These are phyloP conservation scores for Canna indica DNA, from an alignment of 176 grass and related monocot genomes.

Conservation along the genomic window DNA sequence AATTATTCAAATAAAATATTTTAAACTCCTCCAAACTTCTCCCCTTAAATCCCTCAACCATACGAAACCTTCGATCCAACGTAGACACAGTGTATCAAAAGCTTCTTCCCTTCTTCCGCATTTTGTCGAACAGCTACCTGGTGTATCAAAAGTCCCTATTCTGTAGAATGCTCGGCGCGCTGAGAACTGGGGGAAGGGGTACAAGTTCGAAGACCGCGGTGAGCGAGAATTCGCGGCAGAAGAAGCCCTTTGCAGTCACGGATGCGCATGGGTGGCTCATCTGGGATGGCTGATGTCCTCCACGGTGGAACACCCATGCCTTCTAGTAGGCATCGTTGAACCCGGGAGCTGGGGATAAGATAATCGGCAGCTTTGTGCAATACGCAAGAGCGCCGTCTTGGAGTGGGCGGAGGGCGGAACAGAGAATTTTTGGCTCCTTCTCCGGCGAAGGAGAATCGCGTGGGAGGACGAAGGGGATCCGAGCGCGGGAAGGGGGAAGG, in stretches of 20 bases:
- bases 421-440: not conserved
- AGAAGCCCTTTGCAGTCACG: no score
- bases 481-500: not conserved
- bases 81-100: no score
- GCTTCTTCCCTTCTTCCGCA: not conserved
- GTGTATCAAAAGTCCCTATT: not conserved
- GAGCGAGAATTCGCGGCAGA: no score
- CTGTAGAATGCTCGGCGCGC: not conserved
- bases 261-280: no score
- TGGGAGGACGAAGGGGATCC: not conserved
- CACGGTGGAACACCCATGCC: not conserved
- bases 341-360: no score
- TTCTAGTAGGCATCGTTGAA: not conserved
- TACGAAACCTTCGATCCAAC: no score
- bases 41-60: no score
- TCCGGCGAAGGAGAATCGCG: not conserved
- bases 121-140: not conserved
- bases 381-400: not conserved
- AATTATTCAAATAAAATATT: no score
- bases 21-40: no score
- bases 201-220: not conserved
- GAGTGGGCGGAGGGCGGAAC: not conserved
- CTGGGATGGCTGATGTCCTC: not conserved
- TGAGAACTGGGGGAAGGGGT: not conserved
- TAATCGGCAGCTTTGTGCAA: no score